phyloP scores from a whole-genome alignment of 441 rosid species.

The Populus tomentosa region DNA sequence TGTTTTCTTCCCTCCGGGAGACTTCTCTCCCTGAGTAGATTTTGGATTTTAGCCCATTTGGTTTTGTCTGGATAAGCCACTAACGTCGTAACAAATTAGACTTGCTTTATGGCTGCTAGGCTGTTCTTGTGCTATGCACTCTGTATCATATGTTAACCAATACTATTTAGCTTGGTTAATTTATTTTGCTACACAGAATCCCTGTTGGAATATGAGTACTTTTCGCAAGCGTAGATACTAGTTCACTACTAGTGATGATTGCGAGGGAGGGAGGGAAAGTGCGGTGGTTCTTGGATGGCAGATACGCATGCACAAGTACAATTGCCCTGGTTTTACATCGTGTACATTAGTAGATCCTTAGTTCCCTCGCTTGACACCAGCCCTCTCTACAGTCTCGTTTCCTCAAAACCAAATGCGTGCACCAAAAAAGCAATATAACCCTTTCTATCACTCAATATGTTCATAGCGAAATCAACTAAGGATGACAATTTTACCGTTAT shows the following conservation, averaged over 20 bases:
- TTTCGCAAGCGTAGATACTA: no score
- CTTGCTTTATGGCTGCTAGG: background rate
- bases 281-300: slow-evolving; percentile 16
- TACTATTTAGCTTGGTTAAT: no score
- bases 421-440: background rate
- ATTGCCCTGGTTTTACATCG: slow-evolving; percentile 26
- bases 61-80: no score
- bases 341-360: slow-evolving; percentile 11
- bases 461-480: background rate
- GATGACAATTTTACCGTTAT: background rate
- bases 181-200: no score
- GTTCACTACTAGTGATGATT: background rate
- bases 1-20: background rate
- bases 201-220: no score
- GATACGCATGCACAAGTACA: slow-evolving; percentile 22
- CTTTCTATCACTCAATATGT: background rate
- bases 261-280: slow-evolving; percentile 1
- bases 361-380: slow-evolving; percentile 6
- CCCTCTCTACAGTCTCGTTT: background rate
- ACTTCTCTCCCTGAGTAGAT: background rate
- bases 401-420: slow-evolving; percentile 20
- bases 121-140: background rate
- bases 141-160: no score
- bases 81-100: no score
- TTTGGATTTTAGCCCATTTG: background rate